Conservation (phyloP, 805 yeast genomes). For the Candida sanyiensis region DNA sequence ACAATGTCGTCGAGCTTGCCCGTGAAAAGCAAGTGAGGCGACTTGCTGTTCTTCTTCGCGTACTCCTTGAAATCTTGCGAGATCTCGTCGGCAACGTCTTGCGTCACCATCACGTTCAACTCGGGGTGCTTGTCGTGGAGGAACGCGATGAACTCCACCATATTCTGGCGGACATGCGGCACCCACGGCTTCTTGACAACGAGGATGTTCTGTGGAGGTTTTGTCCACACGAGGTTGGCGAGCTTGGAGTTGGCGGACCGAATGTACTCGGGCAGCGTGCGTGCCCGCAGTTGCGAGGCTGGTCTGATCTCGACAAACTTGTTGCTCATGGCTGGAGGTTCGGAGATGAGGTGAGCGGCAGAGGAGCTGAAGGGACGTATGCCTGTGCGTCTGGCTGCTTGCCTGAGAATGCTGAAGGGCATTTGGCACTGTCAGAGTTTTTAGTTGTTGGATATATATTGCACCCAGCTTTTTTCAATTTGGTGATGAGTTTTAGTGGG, state of each 20-base stretch:
- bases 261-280: conserved; percentile 45
- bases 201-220: conserved; percentile 66
- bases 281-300: conserved; percentile 25
- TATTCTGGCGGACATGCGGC: conserved; percentile 53
- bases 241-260: conserved; percentile 54
- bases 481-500: background rate
- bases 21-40: conserved; percentile 45
- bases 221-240: conserved; percentile 63
- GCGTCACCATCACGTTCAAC: conserved; percentile 71
- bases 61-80: conserved; percentile 25
- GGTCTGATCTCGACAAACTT: conserved; percentile 29
- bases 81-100: conserved; percentile 70
- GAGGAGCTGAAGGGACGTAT: conserved; percentile 17
- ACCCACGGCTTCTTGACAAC: conserved; percentile 86
- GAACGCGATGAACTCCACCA: conserved; percentile 58
- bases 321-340: conserved; percentile 24
- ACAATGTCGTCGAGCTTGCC: conserved; percentile 55
- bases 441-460: background rate
- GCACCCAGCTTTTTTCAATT: background rate
- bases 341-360: conserved; percentile 19
- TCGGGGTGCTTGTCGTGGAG: conserved; percentile 58
- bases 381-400: background rate
- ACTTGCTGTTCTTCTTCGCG: conserved; percentile 21
- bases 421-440: too few species aligned
- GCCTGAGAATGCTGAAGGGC: background rate